Conservation (phyloP, 2,329 filamentous ascomycete genomes). For the Periconia digitata region DNA sequence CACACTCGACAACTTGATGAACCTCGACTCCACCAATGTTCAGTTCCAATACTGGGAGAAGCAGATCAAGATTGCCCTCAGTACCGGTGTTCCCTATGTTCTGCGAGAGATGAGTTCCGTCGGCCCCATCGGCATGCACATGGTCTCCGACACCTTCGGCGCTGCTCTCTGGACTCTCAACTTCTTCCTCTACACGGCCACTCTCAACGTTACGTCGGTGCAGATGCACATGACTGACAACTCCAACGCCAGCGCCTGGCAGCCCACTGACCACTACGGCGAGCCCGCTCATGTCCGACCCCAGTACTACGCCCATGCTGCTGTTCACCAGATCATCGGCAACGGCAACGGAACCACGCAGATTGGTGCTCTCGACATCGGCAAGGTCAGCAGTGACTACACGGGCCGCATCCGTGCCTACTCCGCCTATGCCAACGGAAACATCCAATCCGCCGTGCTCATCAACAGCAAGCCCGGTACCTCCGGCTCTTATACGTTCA, state of each 20-base stretch:
- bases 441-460: constrained; percentile 47
- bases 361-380: constrained; percentile 41
- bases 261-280: constrained; percentile 47
- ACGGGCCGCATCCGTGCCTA: constrained; percentile 48
- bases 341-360: constrained; percentile 50
- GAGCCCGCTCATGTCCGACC: constrained; percentile 50
- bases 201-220: constrained; percentile 51
- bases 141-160: constrained; percentile 53
- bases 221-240: constrained; percentile 59
- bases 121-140: constrained; percentile 51
- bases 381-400: constrained; percentile 39
- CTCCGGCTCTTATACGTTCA: constrained; percentile 46
- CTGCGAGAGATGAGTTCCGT: constrained; percentile 56
- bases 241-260: constrained; percentile 55
- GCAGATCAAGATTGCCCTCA: constrained; percentile 46
- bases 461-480: constrained; percentile 50
- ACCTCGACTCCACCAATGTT: constrained; percentile 49
- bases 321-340: constrained; percentile 54
- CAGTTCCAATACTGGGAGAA: constrained; percentile 52
- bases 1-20: constrained; percentile 50
- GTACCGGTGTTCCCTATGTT: constrained; percentile 50
- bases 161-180: constrained; percentile 56
- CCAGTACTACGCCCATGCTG: constrained; percentile 55
- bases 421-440: constrained; percentile 47
- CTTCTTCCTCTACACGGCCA: constrained; percentile 54